phyloP scores from a whole-genome alignment of 306 rosid species.

The cucumber (Cucumis sativus) region DNA sequence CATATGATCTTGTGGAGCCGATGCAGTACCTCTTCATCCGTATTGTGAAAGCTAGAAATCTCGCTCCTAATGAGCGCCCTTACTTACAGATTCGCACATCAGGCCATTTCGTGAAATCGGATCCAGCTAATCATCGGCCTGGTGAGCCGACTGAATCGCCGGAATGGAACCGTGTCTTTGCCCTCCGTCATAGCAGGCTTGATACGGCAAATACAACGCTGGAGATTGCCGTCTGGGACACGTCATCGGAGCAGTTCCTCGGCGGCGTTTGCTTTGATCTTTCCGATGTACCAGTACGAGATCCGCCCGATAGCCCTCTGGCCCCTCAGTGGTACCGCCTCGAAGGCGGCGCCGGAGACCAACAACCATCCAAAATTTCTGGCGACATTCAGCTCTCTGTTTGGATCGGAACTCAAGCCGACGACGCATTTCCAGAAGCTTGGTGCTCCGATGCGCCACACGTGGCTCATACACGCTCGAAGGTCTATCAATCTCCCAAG shows the following conservation, averaged over 20 bases:
- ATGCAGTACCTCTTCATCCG: slow-evolving; percentile 70
- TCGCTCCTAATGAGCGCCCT: slow-evolving; percentile 37
- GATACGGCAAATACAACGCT: slow-evolving; percentile 38
- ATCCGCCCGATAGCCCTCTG: slow-evolving; percentile 39
- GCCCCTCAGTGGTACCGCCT: slow-evolving; percentile 44
- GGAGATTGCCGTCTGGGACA: slow-evolving; percentile 67
- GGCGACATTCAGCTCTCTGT: slow-evolving; percentile 46
- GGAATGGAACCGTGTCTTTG: slow-evolving; percentile 73
- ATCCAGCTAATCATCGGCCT: slow-evolving; percentile 36
- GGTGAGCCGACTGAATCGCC: slow-evolving; percentile 62
- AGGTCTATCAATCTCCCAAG: slow-evolving; percentile 53
- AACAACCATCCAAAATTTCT: slow-evolving; percentile 16
- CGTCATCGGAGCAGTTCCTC: slow-evolving; percentile 42
- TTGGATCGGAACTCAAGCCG: slow-evolving; percentile 58
- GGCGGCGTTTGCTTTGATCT: slow-evolving; percentile 66
- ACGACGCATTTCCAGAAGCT: slow-evolving; percentile 40
- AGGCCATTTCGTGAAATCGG: slow-evolving; percentile 28
- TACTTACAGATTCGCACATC: slow-evolving; percentile 47
- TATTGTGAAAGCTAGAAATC: slow-evolving; percentile 65
- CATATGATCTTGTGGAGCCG: slow-evolving; percentile 73
- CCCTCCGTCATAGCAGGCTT: slow-evolving; percentile 33
- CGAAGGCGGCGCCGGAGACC: slow-evolving; percentile 31
- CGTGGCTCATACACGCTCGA: slow-evolving; percentile 39
- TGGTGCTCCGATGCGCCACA: slow-evolving; percentile 44
- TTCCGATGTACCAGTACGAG: slow-evolving; percentile 34